Conservation (phyloP, 495 filamentous ascomycete species). For the Sabuloglossum arenarium region DNA sequence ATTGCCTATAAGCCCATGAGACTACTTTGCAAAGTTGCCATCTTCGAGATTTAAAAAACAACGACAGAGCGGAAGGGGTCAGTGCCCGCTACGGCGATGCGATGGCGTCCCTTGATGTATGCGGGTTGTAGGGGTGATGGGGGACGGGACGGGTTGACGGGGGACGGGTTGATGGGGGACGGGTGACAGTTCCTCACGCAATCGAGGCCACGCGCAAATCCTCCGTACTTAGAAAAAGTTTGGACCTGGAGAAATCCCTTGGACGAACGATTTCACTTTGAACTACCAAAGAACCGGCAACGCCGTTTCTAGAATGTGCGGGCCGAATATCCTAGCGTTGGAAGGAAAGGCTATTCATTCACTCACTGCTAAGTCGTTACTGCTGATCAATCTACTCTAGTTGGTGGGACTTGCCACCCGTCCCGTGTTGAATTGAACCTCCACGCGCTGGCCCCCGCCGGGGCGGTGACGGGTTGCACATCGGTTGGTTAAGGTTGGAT, state of each 20-base stretch:
- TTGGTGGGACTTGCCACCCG: background rate
- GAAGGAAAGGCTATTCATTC: background rate
- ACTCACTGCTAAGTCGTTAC: background rate
- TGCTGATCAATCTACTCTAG: background rate
- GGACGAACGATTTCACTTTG: no score
- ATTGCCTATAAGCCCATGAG: no score
- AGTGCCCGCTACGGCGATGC: no score
- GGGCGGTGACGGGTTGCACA: background rate
- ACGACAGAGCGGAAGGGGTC: no score
- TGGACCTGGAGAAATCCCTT: background rate
- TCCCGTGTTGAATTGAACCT: background rate
- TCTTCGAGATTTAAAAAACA: no score
- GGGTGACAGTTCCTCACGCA: background rate
- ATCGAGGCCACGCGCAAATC: background rate
- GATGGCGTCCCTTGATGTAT: no score
- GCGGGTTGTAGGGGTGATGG: background rate
- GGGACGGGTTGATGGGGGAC: no score
- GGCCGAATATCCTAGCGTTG: no score
- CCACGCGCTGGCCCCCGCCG: slow-evolving; percentile 1
- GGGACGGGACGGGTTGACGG: no score
- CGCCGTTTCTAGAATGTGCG: background rate
- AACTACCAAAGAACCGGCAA: no score
- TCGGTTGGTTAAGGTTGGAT: background rate
- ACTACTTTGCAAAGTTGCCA: no score
- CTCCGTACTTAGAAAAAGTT: no score